Percentiles rank a stretch among this genome's conserved stretches.
phyloP scores from a whole-genome alignment of 805 yeast species.

The Metschnikowia amazonensis region DNA sequence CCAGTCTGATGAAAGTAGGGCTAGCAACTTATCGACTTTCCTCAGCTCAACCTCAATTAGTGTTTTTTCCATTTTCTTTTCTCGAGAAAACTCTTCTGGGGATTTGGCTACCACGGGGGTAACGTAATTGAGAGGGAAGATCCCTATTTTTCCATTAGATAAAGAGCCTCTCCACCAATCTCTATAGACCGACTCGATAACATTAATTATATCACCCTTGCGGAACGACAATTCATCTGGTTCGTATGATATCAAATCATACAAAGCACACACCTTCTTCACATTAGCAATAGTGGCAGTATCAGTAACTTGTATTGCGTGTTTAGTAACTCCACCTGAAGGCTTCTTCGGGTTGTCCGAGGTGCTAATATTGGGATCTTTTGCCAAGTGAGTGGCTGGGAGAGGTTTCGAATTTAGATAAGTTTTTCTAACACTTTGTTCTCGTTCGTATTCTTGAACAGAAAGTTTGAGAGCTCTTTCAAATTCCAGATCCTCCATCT shows the following conservation, averaged over 20 bases:
- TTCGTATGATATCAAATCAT: slow-evolving; percentile 73
- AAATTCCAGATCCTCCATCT: slow-evolving; percentile 74
- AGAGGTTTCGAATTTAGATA: slow-evolving; percentile 32
- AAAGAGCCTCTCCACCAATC: slow-evolving; percentile 97
- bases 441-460: slow-evolving; percentile 53
- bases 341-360: not conserved
- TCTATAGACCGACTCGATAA: slow-evolving; percentile 79
- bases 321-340: not conserved
- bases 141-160: slow-evolving; percentile 70
- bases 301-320: slow-evolving; percentile 1
- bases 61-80: slow-evolving; percentile 47
- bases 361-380: slow-evolving; percentile 3
- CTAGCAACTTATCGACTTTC: slow-evolving; percentile 67
- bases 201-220: slow-evolving; percentile 83
- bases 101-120: slow-evolving; percentile 69
- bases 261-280: slow-evolving; percentile 76
- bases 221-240: slow-evolving; percentile 84
- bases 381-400: slow-evolving; percentile 23
- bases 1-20: slow-evolving; percentile 44
- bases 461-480: slow-evolving; percentile 74
- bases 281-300: slow-evolving; percentile 42
- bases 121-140: slow-evolving; percentile 91
- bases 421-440: slow-evolving; percentile 28
- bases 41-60: slow-evolving; percentile 48
- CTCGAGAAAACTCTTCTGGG: slow-evolving; percentile 52